Base-by-base conservation (phyloP, 495 filamentous ascomycete genomes). In the Talaromyces nanjingensis region DNA sequence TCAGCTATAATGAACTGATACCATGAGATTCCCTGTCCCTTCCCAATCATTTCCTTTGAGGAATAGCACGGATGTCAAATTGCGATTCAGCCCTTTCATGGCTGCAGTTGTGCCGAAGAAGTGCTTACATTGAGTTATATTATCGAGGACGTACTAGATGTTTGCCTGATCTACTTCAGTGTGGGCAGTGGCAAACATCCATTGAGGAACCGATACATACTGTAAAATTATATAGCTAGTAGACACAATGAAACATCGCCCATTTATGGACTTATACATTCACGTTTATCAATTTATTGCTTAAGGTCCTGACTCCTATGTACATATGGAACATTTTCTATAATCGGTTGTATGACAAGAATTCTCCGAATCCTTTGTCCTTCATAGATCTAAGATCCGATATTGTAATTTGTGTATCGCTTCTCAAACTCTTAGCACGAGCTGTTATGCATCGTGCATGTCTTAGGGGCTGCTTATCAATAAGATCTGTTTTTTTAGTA, bases 11-110 rank as follows among this genome's bases (percentile, higher is more conserved):
- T 16, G 14, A 6, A 60, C 34, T 22, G 57, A 47, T 63, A 34
- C 14, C 22, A 34, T 22, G 3, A 24, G 14, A 31, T 20, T 42
- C 24, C 47, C 42, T 33, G 25, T 56, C n/a, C 37, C 53, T n/a
- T 29, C n/a, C 11, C 24, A 29, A 29, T 56, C 22, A 27, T 6
- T 31, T 29, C 22, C 45, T 52, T 45, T 25, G 25, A 47, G 34
- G 59, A 11, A 66, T 73, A 93, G 92, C 92, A 96, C 91, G 87
- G 90, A 96, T 97, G 92, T 96, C 92, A 97, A 96, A 96, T 96
- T 97, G 86, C 92, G 91, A 91, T 89, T 81, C 85, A 82, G 87
- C 81, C 81, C 69, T 78, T 82, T 79, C 75, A 89, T 97, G 90
- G 84, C 90, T 91, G 86, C 77, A 80, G 87, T 91, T 93, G 92